A percentile compares a stretch with the other conserved stretches of the same genome.
These are phyloP conservation scores for Metarhizium humberi DNA, from an alignment of 2,329 filamentous ascomycete species.

Conservation along the genomic window DNA sequence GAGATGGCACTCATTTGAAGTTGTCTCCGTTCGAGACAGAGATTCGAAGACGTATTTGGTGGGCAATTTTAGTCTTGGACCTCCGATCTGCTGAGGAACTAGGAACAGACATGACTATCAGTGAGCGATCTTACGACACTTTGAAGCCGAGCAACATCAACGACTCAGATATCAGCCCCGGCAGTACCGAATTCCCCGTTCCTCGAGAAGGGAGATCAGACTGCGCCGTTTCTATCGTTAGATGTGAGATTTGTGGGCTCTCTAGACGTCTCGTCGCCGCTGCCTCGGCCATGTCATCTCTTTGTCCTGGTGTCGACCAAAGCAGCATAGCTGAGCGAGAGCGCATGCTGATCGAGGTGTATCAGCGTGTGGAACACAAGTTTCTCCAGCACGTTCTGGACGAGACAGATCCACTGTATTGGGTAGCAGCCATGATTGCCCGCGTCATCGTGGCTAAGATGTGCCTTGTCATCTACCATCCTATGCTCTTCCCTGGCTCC, in stretches of 20 bases:
- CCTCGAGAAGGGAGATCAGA: conserved; percentile 43
- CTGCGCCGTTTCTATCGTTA: conserved; percentile 36
- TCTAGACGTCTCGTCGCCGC: conserved; percentile 25
- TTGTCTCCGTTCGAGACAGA: conserved; percentile 50
- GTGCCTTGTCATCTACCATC: conserved; percentile 69
- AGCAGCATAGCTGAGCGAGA: conserved; percentile 27
- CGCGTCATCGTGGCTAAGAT: conserved; percentile 70
- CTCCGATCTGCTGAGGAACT: conserved; percentile 44
- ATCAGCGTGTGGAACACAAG: conserved; percentile 43
- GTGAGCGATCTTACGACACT: conserved; percentile 35
- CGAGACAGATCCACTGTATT: conserved; percentile 46
- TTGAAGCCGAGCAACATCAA: conserved; percentile 40
- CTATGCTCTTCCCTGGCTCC: conserved; percentile 52
- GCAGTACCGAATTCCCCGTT: conserved; percentile 35
- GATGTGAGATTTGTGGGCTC: conserved; percentile 41
- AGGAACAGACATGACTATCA: conserved; percentile 36
- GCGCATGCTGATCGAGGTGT: conserved; percentile 41
- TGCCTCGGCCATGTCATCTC: conserved; percentile 22
- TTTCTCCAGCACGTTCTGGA: conserved; percentile 44
- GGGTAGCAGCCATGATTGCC: conserved; percentile 58
- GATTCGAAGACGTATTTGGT: conserved; percentile 52
- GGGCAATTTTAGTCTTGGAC: conserved; percentile 49
- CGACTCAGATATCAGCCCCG: conserved; percentile 36
- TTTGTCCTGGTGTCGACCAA: conserved; percentile 18
- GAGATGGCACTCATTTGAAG: conserved; percentile 40